phyloP scores from a whole-genome alignment of 768 basidiomycete species.

The Boletus vermiculosoides region DNA sequence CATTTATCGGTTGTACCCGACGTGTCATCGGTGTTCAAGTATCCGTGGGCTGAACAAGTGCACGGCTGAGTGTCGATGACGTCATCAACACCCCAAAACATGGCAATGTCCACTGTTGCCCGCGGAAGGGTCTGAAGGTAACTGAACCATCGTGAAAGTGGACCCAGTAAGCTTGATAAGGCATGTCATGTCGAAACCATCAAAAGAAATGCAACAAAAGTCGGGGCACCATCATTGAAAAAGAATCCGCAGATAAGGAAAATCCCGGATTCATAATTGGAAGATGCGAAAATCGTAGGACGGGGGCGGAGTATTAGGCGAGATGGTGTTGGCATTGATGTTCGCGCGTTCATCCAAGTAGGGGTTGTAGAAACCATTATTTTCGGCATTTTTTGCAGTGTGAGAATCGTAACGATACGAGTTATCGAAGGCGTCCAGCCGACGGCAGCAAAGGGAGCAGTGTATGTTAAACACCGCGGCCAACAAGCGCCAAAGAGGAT shows the following conservation, averaged over 20 bases:
- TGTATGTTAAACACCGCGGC: slow-evolving; percentile 6
- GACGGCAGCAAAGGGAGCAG: slow-evolving; percentile 8
- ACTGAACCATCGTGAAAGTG: slow-evolving; percentile 56
- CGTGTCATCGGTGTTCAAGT: slow-evolving; percentile 5
- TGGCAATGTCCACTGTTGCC: slow-evolving; percentile 51
- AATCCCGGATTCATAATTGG: slow-evolving; percentile 26
- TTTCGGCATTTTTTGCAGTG: slow-evolving; percentile 15
- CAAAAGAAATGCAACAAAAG: background rate
- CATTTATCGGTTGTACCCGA: background rate
- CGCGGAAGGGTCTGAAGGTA: slow-evolving; percentile 67
- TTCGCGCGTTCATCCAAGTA: slow-evolving; percentile 24
- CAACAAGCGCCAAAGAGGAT: background rate
- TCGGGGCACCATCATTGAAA: slow-evolving; percentile 7
- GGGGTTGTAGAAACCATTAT: slow-evolving; percentile 13
- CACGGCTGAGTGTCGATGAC: slow-evolving; percentile 18
- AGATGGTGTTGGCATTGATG: slow-evolving; percentile 16
- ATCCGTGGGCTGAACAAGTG: slow-evolving; percentile 18
- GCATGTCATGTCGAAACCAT: slow-evolving; percentile 8
- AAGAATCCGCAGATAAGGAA: slow-evolving; percentile 17
- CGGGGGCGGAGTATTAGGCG: slow-evolving; percentile 17
- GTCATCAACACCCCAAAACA: slow-evolving; percentile 53
- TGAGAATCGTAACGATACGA: slow-evolving; percentile 12
- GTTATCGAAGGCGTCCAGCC: slow-evolving; percentile 9
- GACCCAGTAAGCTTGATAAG: slow-evolving; percentile 45
- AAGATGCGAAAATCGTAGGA: slow-evolving; percentile 13